Conservation (phyloP, 2,329 filamentous ascomycete genomes). For the Camillea tinctor region DNA sequence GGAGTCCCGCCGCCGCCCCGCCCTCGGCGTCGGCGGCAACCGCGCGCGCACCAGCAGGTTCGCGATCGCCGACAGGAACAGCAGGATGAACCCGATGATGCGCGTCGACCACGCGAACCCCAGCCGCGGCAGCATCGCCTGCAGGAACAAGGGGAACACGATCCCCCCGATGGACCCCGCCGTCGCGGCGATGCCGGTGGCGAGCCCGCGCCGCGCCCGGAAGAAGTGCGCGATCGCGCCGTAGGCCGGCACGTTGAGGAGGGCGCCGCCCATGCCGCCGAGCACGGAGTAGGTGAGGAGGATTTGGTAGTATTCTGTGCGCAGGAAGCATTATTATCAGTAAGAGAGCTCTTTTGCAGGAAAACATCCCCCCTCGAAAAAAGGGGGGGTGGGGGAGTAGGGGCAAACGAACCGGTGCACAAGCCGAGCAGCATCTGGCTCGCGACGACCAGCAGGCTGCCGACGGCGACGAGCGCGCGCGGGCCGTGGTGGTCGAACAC, state of each 20-base stretch:
- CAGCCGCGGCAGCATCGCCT: constrained; percentile 43
- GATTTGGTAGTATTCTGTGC: constrained; percentile 71
- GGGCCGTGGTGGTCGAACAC: constrained; percentile 78
- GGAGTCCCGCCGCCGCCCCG: constrained; percentile 41
- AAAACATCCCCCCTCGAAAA: too few species aligned
- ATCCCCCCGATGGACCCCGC: constrained; percentile 71
- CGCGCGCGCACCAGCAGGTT: constrained; percentile 52
- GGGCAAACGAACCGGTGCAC: constrained; percentile 50
- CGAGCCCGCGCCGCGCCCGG: constrained; percentile 67
- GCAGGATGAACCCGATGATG: constrained; percentile 50
- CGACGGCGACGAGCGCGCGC: constrained; percentile 61
- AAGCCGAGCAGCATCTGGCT: constrained; percentile 67
- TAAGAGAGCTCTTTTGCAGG: too few species aligned
- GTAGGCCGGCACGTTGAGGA: constrained; percentile 76
- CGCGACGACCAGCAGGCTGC: constrained; percentile 60
- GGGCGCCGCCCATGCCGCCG: constrained; percentile 68
- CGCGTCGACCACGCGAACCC: constrained; percentile 51
- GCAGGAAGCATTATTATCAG: constrained; percentile 1
- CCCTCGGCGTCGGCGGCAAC: constrained; percentile 45
- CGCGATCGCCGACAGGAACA: constrained; percentile 45
- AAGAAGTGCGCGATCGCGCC: constrained; percentile 79
- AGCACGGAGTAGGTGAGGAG: constrained; percentile 73
- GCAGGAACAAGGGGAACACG: constrained; percentile 53
- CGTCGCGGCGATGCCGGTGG: constrained; percentile 78
- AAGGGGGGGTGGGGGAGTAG: neutral